Percentiles rank a stretch among this genome's conserved stretches.
Evolutionary conservation across 495 filamentous ascomycete species (phyloP).

Genomic region (Sporormia fimetaria): DNA sequence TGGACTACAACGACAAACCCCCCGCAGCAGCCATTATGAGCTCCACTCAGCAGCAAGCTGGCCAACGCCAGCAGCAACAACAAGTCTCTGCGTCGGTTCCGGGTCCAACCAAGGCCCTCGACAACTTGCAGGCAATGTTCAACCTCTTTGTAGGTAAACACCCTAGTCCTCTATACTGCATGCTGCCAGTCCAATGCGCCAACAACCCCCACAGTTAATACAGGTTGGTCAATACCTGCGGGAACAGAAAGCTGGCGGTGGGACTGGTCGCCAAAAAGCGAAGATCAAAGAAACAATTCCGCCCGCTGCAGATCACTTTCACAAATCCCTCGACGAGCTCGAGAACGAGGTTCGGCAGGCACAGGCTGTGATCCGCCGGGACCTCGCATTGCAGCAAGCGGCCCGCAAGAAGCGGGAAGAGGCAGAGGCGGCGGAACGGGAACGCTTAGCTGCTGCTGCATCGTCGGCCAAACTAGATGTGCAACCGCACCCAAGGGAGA

Average conservation of each 20-base stretch:
- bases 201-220: constrained; percentile 18
- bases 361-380: constrained; percentile 25
- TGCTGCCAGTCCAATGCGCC: background rate
- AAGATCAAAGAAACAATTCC: constrained; percentile 16
- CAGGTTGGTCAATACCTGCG: constrained; percentile 16
- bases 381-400: constrained; percentile 24
- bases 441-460: constrained; percentile 20
- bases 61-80: too few relatives aligned
- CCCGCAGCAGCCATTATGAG: too few relatives aligned
- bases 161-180: background rate
- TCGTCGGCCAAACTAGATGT: constrained; percentile 11
- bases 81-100: too few relatives aligned
- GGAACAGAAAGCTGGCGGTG: constrained; percentile 8
- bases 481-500: background rate
- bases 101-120: constrained; percentile 3
- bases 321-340: constrained; percentile 27
- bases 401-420: constrained; percentile 22
- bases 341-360: constrained; percentile 23
- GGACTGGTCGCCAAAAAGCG: background rate
- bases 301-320: constrained; percentile 20
- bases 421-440: constrained; percentile 20
- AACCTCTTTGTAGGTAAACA: constrained; percentile 20
- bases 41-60: too few relatives aligned
- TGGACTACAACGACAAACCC: too few relatives aligned
- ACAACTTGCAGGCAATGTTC: constrained; percentile 25